Conservation (phyloP, 2,329 filamentous ascomycete species). For the Aspergillus ruber region DNA sequence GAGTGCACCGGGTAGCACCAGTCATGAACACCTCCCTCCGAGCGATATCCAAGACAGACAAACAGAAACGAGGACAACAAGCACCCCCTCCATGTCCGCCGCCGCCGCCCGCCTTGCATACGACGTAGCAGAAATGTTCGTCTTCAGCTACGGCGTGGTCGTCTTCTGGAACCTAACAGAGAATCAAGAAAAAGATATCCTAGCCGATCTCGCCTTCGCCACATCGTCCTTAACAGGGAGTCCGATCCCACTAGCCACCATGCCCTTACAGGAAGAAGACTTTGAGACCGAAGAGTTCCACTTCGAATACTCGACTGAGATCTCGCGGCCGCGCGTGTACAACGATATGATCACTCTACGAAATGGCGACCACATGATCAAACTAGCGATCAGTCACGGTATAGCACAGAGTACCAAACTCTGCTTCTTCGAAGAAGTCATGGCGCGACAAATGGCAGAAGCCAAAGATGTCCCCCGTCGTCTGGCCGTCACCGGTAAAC, state of each 20-base stretch:
- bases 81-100: slow-evolving; percentile 5
- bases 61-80: slow-evolving; percentile 33
- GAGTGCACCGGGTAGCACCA: slow-evolving; percentile 6
- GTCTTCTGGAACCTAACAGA: slow-evolving; percentile 99
- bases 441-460: slow-evolving; percentile 88
- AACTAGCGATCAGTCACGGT: slow-evolving; percentile 92
- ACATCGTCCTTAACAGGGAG: slow-evolving; percentile 32
- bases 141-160: slow-evolving; percentile 94
- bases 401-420: slow-evolving; percentile 97
- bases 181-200: slow-evolving; percentile 89
- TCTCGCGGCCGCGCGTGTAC: slow-evolving; percentile 83
- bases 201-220: slow-evolving; percentile 90
- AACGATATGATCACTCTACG: slow-evolving; percentile 99
- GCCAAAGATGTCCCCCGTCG: slow-evolving; percentile 88
- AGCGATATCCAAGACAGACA: background rate
- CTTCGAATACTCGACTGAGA: slow-evolving; percentile 87
- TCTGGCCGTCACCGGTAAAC: slow-evolving; percentile 77
- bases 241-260: slow-evolving; percentile 61
- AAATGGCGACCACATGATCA: slow-evolving; percentile 97
- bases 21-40: slow-evolving; percentile 23
- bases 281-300: slow-evolving; percentile 98
- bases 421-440: slow-evolving; percentile 90
- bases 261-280: slow-evolving; percentile 77
- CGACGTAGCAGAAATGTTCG: slow-evolving; percentile 80
- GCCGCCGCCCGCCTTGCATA: slow-evolving; percentile 56